These are phyloP conservation scores for Coniochaeta hoffmannii DNA, from an alignment of 2,329 filamentous ascomycete species.

Conservation along the genomic window DNA sequence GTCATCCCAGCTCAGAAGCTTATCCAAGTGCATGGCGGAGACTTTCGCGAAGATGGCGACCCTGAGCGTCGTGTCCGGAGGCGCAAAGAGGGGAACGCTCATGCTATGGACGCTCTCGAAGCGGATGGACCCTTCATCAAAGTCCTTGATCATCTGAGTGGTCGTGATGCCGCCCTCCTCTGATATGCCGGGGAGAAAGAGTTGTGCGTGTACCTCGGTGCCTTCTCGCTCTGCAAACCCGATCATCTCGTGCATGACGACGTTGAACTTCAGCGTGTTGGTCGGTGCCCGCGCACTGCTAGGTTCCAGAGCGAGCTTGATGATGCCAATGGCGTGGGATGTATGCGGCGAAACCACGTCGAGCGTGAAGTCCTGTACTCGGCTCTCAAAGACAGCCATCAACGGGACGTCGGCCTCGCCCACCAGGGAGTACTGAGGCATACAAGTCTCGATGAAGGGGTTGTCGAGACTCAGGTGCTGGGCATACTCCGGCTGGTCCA, in stretches of 20 bases:
- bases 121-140: slow-evolving; percentile 84
- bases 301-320: slow-evolving; percentile 85
- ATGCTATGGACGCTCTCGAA: slow-evolving; percentile 99
- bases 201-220: slow-evolving; percentile 88
- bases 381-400: slow-evolving; percentile 85
- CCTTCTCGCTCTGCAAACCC: slow-evolving; percentile 95
- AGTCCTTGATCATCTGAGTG: slow-evolving; percentile 87
- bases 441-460: slow-evolving; percentile 83
- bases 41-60: slow-evolving; percentile 90
- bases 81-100: slow-evolving; percentile 77
- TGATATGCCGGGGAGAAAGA: slow-evolving; percentile 89
- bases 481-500: slow-evolving; percentile 89
- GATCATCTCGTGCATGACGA: slow-evolving; percentile 93
- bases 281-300: slow-evolving; percentile 88
- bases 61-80: slow-evolving; percentile 67
- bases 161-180: slow-evolving; percentile 90
- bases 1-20: slow-evolving; percentile 96
- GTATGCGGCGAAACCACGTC: slow-evolving; percentile 93
- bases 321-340: slow-evolving; percentile 79
- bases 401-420: slow-evolving; percentile 91
- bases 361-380: slow-evolving; percentile 87
- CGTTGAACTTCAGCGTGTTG: slow-evolving; percentile 93
- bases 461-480: slow-evolving; percentile 90
- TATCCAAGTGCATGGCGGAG: slow-evolving; percentile 90
- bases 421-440: slow-evolving; percentile 86